Evolutionary conservation across 108 stramenopile species (phyloP), one percentile per base, ranked within the genome.

Genomic region (Phaeodactylum tricornutum): DNA sequence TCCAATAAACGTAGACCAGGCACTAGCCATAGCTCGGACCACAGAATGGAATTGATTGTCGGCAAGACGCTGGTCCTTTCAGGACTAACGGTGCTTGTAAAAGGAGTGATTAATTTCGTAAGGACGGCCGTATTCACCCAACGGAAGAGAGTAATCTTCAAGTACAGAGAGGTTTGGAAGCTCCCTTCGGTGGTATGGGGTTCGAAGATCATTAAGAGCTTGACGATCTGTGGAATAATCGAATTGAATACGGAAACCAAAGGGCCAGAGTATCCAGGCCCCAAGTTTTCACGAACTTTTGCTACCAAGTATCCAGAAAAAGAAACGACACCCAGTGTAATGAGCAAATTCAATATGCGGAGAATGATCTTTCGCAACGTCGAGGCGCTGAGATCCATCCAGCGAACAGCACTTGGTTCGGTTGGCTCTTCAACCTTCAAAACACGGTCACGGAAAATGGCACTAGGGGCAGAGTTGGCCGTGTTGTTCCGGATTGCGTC

Each of bases 91-190:
- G 65, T 41, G 6, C 39, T 46, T 4, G 66, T 63, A 26, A 79
- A 74, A 0, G 73, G 69, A 29, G 77, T 74, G 11, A 71, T 56
- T 2, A 32, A 58, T 43, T 63, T 49, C 19, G 67, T 66, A 1
- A 82, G 15, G 8, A 78, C 59, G 8, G 72, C 81, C 8, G 77
- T 75, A 45, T 83, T 83, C 27, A 67, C 43, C 83, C 83, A 90
- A 55, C 87, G 79, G 35, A 81, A 84, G 27, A 85, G 43, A 20
- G 83, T 77, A 55, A 90, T 77, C 49, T 85, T 85, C 1, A 81
- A 31, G 51, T 81, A 90, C 0, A 90, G 54, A 7, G 77, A 76
- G 5, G 53, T 24, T 46, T 81, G 81, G 32, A 44, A 47, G 22
- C 53, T 36, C 12, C 87, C 87, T 59, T 89, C 82, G 19, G 50